Evolutionary conservation across 345 rosid genomes (phyloP).

Genomic region (Hypericum perforatum): DNA sequence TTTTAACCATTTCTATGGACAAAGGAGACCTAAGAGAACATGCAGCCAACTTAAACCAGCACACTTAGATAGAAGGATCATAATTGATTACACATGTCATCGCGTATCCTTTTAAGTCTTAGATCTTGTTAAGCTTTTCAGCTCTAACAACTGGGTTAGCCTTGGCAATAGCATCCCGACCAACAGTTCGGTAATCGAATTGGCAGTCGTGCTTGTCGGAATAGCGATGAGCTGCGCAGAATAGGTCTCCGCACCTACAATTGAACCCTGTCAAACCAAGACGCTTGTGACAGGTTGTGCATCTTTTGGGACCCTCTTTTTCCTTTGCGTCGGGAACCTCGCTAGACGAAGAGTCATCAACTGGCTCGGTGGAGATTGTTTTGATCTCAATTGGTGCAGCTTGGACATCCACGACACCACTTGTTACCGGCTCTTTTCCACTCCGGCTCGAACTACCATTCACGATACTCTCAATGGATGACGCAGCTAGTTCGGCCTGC

Average conservation of each 20-base stretch:
- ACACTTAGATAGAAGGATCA: neutral
- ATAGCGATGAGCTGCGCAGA: slow-evolving; percentile 23
- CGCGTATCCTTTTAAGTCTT: neutral
- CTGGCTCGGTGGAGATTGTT: slow-evolving; percentile 28
- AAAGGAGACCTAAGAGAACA: neutral
- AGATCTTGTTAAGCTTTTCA: slow-evolving; percentile 19
- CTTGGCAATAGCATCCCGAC: slow-evolving; percentile 18
- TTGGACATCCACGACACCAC: slow-evolving; percentile 33
- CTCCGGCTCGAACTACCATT: slow-evolving; percentile 30
- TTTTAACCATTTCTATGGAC: neutral
- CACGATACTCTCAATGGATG: slow-evolving; percentile 50
- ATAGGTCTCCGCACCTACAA: slow-evolving; percentile 26
- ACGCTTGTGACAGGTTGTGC: slow-evolving; percentile 23
- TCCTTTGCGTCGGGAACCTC: slow-evolving; percentile 6
- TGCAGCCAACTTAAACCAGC: neutral
- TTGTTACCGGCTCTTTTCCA: slow-evolving; percentile 25
- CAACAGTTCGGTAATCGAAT: slow-evolving; percentile 19
- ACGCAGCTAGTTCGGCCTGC: slow-evolving; percentile 62
- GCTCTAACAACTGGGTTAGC: slow-evolving; percentile 26
- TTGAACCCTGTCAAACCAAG: slow-evolving; percentile 29
- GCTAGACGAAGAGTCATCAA: slow-evolving; percentile 8
- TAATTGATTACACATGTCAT: neutral
- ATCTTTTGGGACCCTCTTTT: slow-evolving; percentile 12
- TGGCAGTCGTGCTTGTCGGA: slow-evolving; percentile 26
- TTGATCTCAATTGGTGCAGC: slow-evolving; percentile 32